phyloP scores from a whole-genome alignment of 192 early-diverging fungal genomes.

The Podila clonocystis region DNA sequence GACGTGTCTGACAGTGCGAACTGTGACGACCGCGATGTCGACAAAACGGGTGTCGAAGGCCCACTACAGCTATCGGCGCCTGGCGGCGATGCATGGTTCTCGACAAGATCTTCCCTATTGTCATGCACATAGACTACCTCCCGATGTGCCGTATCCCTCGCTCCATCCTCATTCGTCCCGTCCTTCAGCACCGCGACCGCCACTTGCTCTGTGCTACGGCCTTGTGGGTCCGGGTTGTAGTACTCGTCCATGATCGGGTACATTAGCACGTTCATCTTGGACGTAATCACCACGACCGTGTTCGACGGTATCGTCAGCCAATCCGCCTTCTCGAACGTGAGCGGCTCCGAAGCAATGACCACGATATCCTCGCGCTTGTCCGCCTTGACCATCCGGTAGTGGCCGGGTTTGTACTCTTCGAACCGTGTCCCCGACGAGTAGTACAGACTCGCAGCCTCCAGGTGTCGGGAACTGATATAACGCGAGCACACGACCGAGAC shows the following conservation, averaged over 20 bases:
- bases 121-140: conserved; percentile 3
- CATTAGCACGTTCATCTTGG: conserved; percentile 75
- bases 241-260: conserved; percentile 77
- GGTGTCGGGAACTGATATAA: conserved; percentile 71
- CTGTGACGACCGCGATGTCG: conserved; percentile 1
- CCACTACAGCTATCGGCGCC: conserved; percentile 8
- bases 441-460: conserved; percentile 76
- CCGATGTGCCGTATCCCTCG: conserved; percentile 1
- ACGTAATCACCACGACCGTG: conserved; percentile 75
- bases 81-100: background rate
- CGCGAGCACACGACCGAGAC: conserved; percentile 76
- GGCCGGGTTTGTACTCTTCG: conserved; percentile 62
- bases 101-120: background rate
- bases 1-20: conserved; percentile 1
- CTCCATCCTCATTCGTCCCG: background rate
- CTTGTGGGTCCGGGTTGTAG: conserved; percentile 32
- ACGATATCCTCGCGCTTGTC: conserved; percentile 82
- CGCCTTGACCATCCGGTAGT: conserved; percentile 76
- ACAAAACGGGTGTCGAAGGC: background rate
- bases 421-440: conserved; percentile 81
- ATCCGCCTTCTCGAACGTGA: conserved; percentile 84
- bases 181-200: background rate
- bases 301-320: conserved; percentile 82
- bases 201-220: background rate
- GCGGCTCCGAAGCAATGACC: conserved; percentile 78